Base-by-base conservation (phyloP, 1,139 yeast genomes). In the Taphrina pruni region DNA sequence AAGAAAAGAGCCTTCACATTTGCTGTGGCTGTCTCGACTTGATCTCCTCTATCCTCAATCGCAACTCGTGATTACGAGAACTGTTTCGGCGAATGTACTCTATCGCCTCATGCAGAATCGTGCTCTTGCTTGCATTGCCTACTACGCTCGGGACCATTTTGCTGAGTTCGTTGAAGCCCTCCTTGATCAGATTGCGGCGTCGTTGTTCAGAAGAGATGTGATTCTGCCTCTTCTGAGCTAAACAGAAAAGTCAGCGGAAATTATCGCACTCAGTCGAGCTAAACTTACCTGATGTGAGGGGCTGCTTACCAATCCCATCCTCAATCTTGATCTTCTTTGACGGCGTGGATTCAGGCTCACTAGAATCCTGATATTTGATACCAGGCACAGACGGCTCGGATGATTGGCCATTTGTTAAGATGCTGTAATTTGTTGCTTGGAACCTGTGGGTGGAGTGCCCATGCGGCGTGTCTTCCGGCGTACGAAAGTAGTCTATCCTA, bases 121-220 rank as follows among this genome's bases (percentile, higher is more conserved):
- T 58, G 21, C 62, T 58, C 41, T 58, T 58, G 43, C 62, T 58
- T 21, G 62, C 66, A 38, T 71, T 65, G 38, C 71, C 75, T 1
- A 74, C 72, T 43, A 78, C 73, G 17, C 71, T 69, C 1, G 83
- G 83, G 3, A 81, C 80, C 58, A 81, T 73, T 6, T 74, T 71
- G 66, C 81, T 77, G 75, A 81, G 75, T 62, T 77, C 78, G 21
- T 77, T 78, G 71, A 80, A 80, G 58, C 78, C 77, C 56, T 74
- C 75, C 77, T 89, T 89, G 76, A 93, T 90, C 73, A 84, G 78
- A 72, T 86, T 87, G 60, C 97, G 82, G 70, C 97, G 83, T 74
- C 86, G 85, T 78, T 90, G 91, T 77, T 90, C 97, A 66, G 90
- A 86, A 64, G 85, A 82, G 7, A 89, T 86, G 77, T 90, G 97